Evolutionary conservation across 164 flowering plant genomes (phyloP).

Genomic region (Umbilicus rupestris): DNA sequence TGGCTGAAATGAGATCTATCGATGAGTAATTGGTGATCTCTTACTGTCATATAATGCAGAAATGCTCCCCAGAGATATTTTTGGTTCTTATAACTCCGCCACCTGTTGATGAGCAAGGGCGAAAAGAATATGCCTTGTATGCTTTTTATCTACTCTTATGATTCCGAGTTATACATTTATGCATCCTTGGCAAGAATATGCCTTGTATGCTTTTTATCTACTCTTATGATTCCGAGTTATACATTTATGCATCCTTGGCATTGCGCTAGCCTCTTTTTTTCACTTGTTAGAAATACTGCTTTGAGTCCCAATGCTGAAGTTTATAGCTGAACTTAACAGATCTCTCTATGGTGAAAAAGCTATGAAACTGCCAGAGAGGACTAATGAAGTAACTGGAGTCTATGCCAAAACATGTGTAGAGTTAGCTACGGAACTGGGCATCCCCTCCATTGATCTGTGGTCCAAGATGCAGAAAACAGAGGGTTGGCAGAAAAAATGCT

Average conservation of each 20-base stretch:
- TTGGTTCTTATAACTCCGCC: constrained; percentile 63
- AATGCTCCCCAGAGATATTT: constrained; percentile 41
- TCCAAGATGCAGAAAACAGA: constrained; percentile 80
- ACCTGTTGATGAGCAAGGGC: too few species aligned
- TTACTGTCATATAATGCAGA: constrained; percentile 26
- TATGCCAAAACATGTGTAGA: constrained; percentile 67
- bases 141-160: neutral
- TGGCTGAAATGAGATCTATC: too few species aligned
- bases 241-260: neutral
- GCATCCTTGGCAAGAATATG: constrained; percentile 24
- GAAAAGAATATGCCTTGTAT: constrained; percentile 50
- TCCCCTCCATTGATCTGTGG: constrained; percentile 59
- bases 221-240: neutral
- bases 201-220: constrained; percentile 27
- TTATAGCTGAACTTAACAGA: constrained; percentile 22
- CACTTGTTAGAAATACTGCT: constrained; percentile 3
- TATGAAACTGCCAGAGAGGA: constrained; percentile 55
- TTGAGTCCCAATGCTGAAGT: neutral
- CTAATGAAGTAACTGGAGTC: constrained; percentile 59
- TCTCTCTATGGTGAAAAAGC: constrained; percentile 63
- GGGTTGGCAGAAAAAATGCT: constrained; percentile 69
- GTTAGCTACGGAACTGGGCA: constrained; percentile 52
- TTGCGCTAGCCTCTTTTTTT: neutral
- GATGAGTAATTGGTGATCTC: neutral
- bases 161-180: neutral